Evolutionary conservation across 208 protist genomes (phyloP).

Genomic region (Leishmania guyanensis): DNA sequence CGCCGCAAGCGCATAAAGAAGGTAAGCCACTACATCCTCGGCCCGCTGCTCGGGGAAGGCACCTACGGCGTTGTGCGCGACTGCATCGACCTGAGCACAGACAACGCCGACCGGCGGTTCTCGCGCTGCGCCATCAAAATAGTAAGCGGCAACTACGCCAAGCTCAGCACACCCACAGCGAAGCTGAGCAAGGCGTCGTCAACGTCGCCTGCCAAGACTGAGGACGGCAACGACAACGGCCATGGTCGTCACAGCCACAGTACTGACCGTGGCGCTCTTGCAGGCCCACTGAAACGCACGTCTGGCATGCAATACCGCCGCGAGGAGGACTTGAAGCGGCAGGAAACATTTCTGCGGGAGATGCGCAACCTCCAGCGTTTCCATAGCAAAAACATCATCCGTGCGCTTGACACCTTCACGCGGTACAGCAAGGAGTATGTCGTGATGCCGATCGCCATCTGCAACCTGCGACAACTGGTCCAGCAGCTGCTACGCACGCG

Average conservation of each 20-base stretch:
- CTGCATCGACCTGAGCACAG: slow-evolving; percentile 64
- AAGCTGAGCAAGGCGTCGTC: neutral
- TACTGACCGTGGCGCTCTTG: neutral
- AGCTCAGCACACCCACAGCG: slow-evolving; percentile 3
- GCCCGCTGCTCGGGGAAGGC: slow-evolving; percentile 78
- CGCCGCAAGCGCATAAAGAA: slow-evolving; percentile 83
- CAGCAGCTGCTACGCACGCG: slow-evolving; percentile 35
- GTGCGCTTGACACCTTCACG: slow-evolving; percentile 75
- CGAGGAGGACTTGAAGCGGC: slow-evolving; percentile 25
- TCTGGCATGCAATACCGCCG: slow-evolving; percentile 23
- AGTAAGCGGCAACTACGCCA: slow-evolving; percentile 9
- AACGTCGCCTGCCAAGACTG: neutral
- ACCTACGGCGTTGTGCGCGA: slow-evolving; percentile 78
- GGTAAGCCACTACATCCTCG: slow-evolving; percentile 83
- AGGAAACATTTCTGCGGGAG: slow-evolving; percentile 46
- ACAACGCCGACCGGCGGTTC: slow-evolving; percentile 38
- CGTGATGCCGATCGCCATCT: slow-evolving; percentile 81
- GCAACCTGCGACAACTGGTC: slow-evolving; percentile 75
- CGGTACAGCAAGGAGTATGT: slow-evolving; percentile 81
- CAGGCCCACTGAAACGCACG: slow-evolving; percentile 16
- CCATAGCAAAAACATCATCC: slow-evolving; percentile 75
- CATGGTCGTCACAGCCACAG: neutral
- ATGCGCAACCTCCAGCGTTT: slow-evolving; percentile 83
- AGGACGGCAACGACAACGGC: neutral
- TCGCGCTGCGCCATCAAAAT: slow-evolving; percentile 66